Evolutionary conservation across 768 basidiomycete species (phyloP).

Genomic region (Rhizopogon roseolus): DNA sequence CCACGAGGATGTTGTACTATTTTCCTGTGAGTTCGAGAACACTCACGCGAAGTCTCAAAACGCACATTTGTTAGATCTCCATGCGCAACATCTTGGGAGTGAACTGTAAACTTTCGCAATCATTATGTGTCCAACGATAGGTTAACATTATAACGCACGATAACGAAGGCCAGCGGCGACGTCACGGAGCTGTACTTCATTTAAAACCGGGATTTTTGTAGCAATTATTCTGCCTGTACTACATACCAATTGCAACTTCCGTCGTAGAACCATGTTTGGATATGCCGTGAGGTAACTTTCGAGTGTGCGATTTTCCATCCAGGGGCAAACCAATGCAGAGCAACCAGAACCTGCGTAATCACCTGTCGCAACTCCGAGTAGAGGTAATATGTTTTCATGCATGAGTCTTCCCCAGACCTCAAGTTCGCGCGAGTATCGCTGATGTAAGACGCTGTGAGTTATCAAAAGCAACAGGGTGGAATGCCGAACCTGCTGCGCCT

Average conservation of each 20-base stretch:
- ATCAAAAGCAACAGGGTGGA: neutral
- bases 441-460: slow-evolving; percentile 1
- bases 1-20: neutral
- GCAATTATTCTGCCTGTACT: neutral
- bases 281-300: slow-evolving; percentile 11
- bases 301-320: slow-evolving; percentile 25
- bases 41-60: neutral
- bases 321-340: slow-evolving; percentile 25
- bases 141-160: neutral
- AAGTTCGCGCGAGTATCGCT: slow-evolving; percentile 16
- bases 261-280: neutral
- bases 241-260: neutral
- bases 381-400: slow-evolving; percentile 25
- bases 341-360: slow-evolving; percentile 18
- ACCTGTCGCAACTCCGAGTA: slow-evolving; percentile 21
- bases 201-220: neutral
- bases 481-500: neutral
- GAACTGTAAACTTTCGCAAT: neutral
- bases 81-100: neutral
- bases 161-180: neutral
- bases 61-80: neutral
- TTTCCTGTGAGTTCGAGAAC: neutral
- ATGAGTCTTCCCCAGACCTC: slow-evolving; percentile 13
- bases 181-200: neutral
- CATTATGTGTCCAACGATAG: neutral